Evolutionary conservation across 2,329 filamentous ascomycete species (phyloP).

Genomic region (Neonectria ditissima): DNA sequence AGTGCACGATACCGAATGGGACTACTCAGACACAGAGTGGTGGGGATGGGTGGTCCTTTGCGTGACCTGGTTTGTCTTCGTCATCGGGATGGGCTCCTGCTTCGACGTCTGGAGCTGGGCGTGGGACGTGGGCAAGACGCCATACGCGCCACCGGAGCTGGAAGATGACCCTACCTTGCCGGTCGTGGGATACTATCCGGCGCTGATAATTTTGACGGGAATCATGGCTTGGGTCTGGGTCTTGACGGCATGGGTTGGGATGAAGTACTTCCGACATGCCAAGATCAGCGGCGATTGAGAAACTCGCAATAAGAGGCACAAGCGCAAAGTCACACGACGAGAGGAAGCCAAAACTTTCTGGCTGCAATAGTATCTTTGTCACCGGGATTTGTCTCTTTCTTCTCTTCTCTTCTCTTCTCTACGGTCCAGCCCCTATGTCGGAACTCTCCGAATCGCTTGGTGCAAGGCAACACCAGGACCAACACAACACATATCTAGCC

Average conservation of each 20-base stretch:
- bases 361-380: neutral
- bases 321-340: neutral
- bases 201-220: conserved; percentile 89
- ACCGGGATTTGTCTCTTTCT: neutral
- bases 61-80: conserved; percentile 95
- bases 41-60: conserved; percentile 96
- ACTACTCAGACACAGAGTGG: conserved; percentile 95
- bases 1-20: conserved; percentile 73
- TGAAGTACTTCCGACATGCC: conserved; percentile 99
- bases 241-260: conserved; percentile 95
- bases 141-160: conserved; percentile 93
- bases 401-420: neutral
- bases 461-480: neutral
- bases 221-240: conserved; percentile 99
- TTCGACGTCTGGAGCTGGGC: conserved; percentile 98
- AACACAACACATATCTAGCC: neutral
- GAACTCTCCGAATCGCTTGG: no score
- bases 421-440: neutral
- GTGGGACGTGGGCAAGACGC: conserved; percentile 97
- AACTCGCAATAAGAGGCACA: neutral
- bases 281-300: conserved; percentile 79
- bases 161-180: conserved; percentile 95
- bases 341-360: neutral
- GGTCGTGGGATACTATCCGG: conserved; percentile 97
- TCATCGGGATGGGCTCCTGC: conserved; percentile 95